Base-by-base conservation (phyloP, 2,329 filamentous ascomycete species). In the Atkinsonella hypoxylon region DNA sequence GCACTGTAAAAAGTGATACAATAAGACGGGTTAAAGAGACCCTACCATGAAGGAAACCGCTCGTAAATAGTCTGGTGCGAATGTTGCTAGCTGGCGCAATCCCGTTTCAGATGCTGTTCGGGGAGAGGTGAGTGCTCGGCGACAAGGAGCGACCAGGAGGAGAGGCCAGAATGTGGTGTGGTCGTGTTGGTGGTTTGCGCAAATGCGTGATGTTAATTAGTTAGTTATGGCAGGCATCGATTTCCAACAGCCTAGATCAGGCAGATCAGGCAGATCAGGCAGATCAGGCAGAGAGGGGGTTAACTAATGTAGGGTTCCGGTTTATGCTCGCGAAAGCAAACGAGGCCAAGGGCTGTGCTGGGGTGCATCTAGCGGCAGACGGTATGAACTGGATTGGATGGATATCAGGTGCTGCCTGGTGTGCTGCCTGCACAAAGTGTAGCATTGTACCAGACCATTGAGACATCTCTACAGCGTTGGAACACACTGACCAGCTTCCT, bases 1-100 rank as follows among this genome's bases (percentile, higher is more conserved):
- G 59, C 56, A 58, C 51, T 43, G 49, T 49, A 52, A 51, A 48
- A 49, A 49, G 54, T 54, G 55, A 58, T 58, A 54, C 55, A 54
- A 56, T 50, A 51, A 51, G 47, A 51, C 53, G 54, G 54, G 52
- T 50, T 45, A 36, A 50, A 26, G 46, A 45, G 47, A 47, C 44
- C 47, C 55, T 51, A 48, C 51, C 51, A 53, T 39, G 22, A 36
- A 45, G 32, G 41, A 22, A 52, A 49, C n/a, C 26, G 49, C 34
- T 41, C 30, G 36, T 40, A 45, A 22, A 32, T 42, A 51, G 6
- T n/a, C n/a, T n/a, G 8, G 48, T 44, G 49, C 32, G 44, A 51
- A 34, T 49, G 41, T 45, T 41, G 38, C 31, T 40, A 44, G 46
- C 47, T 51, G 34, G 30, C 38, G 42, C 26, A 34, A 45, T 41